Base-by-base conservation (phyloP, 805 yeast species). In the Saturnispora saitoi region DNA sequence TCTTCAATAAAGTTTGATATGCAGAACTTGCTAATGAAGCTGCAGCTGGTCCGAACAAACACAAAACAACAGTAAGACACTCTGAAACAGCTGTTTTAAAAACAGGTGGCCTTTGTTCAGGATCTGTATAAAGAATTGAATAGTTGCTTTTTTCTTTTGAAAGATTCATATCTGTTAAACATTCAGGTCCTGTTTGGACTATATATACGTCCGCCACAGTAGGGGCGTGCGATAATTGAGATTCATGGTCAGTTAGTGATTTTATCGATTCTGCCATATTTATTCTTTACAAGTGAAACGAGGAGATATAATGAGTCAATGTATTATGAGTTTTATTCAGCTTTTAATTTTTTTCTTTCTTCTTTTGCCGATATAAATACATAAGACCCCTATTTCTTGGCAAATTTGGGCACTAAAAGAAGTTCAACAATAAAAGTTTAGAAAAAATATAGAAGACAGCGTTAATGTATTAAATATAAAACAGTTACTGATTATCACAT, bases 31-130 rank as follows among this genome's bases (percentile, higher is more conserved):
- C 58, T 50, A 71, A 64, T 10, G 69, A 56, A 11, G 71, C 62
- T 30, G 73, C 67, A n/a, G 70, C 71, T 4, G 73, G 68, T 1
- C 74, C 71, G 51, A 72, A 58, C 3, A 71, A 58, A 34, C 67
- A 59, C 9, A 65, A 48, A 1, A 62, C 28, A 6, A 70, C 55
- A 45, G 70, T 64, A 1, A 65, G 11, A 4, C 58, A 47, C 49
- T 73, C 77, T 24, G 66, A 70, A 6, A 55, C 22, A 2, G 56
- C 46, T 2, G 64, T 55, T 40, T 57, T 57, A 54, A 71, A 70
- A 3, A 61, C 55, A 11, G 61, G 63, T 0, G 76, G 75, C 20
- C 76, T 51, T 47, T 56, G 57, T 50, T 64, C 68, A 2, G 60
- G 59, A 44, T 61, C 61, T 12, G 30, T 14, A 34, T 55, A 54